Conservation (phyloP, 2,329 filamentous ascomycete species). For the Sclerotinia spermophila region DNA sequence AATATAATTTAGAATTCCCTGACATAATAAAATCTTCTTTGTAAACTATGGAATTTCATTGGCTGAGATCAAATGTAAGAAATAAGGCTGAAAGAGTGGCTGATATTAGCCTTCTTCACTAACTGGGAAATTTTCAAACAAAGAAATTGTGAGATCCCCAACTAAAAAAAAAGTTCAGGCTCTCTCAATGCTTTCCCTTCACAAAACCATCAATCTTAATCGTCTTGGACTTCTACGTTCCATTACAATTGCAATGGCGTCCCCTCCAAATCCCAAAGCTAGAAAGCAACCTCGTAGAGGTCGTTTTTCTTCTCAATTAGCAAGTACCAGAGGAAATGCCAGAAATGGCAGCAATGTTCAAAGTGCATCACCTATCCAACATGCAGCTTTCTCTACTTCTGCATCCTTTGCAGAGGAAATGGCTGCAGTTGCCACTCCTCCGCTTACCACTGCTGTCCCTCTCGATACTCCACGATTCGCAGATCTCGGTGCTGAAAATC, state of each 20-base stretch:
- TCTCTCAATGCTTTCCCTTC: not conserved
- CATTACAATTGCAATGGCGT: constrained; percentile 4
- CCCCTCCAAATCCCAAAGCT: constrained; percentile 2
- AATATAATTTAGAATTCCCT: not conserved
- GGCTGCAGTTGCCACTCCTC: constrained; percentile 36
- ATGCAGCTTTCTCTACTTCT: constrained; percentile 3
- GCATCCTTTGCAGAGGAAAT: constrained; percentile 8
- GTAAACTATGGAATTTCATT: not conserved
- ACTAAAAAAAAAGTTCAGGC: not conserved
- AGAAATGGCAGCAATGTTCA: not conserved
- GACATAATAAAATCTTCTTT: not conserved
- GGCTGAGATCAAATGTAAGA: not conserved
- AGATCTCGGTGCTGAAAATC: constrained; percentile 42
- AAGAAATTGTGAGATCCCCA: not conserved
- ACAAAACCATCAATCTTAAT: constrained; percentile 3
- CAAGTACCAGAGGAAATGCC: not conserved
- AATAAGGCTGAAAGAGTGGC: constrained; percentile 8
- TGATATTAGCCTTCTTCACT: not conserved
- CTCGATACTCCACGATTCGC: constrained; percentile 46
- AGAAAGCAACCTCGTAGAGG: constrained; percentile 11
- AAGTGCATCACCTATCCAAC: not conserved
- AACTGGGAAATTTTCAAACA: not conserved
- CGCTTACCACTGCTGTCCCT: constrained; percentile 41
- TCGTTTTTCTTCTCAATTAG: constrained; percentile 4
- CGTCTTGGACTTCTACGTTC: not conserved